phyloP scores from a whole-genome alignment of 1,284 basidiomycete species.

The Apiotrichum veenhuisii region DNA sequence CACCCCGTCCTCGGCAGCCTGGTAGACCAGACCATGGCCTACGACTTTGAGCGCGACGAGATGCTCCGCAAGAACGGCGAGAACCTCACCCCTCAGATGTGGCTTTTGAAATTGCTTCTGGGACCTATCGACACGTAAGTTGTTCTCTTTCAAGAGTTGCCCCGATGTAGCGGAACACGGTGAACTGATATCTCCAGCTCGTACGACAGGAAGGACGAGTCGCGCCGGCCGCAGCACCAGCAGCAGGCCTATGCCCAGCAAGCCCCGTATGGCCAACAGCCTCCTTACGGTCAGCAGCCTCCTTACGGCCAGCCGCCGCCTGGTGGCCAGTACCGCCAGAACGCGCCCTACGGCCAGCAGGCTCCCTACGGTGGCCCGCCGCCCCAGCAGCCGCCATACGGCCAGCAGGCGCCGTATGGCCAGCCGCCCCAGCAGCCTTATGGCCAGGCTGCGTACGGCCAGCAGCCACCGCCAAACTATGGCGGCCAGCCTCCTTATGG shows the following conservation, averaged over 20 bases:
- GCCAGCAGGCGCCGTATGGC: neutral
- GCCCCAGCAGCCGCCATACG: neutral
- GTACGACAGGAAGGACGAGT: slow-evolving; percentile 14
- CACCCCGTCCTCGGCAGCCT: slow-evolving; percentile 9
- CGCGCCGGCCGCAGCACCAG: neutral
- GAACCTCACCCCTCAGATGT: slow-evolving; percentile 15
- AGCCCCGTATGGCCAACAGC: neutral
- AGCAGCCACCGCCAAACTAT: too few relatives aligned
- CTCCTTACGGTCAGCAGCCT: neutral
- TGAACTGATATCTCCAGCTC: neutral
- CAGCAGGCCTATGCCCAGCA: neutral
- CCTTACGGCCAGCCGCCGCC: neutral
- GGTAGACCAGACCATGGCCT: slow-evolving; percentile 17
- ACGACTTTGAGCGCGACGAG: slow-evolving; percentile 17
- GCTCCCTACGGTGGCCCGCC: neutral
- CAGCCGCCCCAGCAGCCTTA: neutral
- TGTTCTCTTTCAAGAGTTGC: too few relatives aligned
- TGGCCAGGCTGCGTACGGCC: neutral
- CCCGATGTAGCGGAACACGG: too few relatives aligned
- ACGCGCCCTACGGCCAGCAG: neutral
- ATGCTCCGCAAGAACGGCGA: slow-evolving; percentile 1
- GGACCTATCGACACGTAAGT: slow-evolving; percentile 17
- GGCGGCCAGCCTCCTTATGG: neutral
- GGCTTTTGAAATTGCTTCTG: slow-evolving; percentile 18
- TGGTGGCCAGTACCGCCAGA: too few relatives aligned